These are phyloP conservation scores for Penicillium bialowiezense DNA, from an alignment of 495 filamentous ascomycete genomes.

Conservation along the genomic window DNA sequence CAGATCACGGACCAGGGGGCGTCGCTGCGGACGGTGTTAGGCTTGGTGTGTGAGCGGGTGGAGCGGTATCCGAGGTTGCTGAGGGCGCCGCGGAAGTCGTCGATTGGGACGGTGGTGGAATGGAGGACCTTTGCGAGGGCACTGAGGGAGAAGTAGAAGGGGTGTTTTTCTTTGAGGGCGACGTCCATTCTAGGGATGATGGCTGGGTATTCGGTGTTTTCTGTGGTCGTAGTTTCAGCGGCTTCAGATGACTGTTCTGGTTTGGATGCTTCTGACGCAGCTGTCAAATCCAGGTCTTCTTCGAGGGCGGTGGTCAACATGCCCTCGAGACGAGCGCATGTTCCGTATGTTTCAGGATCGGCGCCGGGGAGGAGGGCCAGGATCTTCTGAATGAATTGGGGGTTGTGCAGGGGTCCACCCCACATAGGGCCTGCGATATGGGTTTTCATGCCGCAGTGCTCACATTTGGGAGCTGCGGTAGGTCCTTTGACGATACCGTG, in stretches of 20 bases:
- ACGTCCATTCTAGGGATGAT: constrained; percentile 48
- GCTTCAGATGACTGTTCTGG: not conserved
- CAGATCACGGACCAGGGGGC: constrained; percentile 86
- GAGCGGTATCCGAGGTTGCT: constrained; percentile 74
- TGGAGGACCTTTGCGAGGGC: constrained; percentile 70
- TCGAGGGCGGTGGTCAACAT: constrained; percentile 88
- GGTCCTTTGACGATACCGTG: constrained; percentile 70
- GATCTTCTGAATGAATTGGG: constrained; percentile 72
- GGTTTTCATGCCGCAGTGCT: constrained; percentile 82
- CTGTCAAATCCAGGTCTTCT: constrained; percentile 51
- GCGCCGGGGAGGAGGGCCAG: constrained; percentile 63
- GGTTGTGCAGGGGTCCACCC: constrained; percentile 82
- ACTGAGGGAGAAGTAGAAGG: constrained; percentile 83
- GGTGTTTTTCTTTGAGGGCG: constrained; percentile 61
- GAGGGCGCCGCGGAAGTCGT: constrained; percentile 75
- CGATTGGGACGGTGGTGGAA: constrained; percentile 68
- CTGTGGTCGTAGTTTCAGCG: not conserved
- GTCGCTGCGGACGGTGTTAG: constrained; percentile 86
- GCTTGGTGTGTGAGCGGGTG: constrained; percentile 79
- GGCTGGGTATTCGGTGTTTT: constrained; percentile 23
- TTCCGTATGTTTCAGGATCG: constrained; percentile 67
- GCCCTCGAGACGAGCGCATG: constrained; percentile 75
- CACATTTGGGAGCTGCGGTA: constrained; percentile 56
- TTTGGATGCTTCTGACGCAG: not conserved
- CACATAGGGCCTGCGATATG: constrained; percentile 94